Base-by-base conservation (phyloP, 768 basidiomycete species). In the Boletus pseudopeckii region DNA sequence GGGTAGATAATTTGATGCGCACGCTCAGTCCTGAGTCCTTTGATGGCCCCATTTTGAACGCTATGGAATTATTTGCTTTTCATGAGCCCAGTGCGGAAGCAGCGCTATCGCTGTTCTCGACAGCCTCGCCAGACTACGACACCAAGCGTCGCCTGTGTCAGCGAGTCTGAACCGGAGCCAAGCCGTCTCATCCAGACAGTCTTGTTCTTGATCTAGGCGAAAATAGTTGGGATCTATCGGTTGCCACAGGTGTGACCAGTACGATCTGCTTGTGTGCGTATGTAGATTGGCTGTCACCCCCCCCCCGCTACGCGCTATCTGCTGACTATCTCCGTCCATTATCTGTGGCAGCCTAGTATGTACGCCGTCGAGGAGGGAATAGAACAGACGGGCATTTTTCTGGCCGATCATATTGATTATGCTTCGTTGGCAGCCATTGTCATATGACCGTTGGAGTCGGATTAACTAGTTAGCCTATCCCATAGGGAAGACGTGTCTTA, bases 321-420 rank as follows among this genome's bases (percentile, higher is more conserved):
- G 28, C 44, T 7, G 10, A 24, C 18, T 14, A 36, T 46, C 40
- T 14, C 41, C 37, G 37, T 34, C 22, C 32, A 30, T 33, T 41
- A 13, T 33, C 48, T 18, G 7, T 18, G 20, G 37, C 30, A 36
- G 32, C 41, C 17, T 50, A n/a, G 13, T 43, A 28, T 28, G 28
- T 45, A 43, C 32, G 14, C 8, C n/a, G 17, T 39, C 28, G 28
- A 13, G 42, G 15, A 37, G 1, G 11, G 18, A 8, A 10, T 17
- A 6, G 14, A 33, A 15, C 5, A 30, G 26, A n/a, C 6, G 45
- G 41, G 13, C 17, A n/a, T 46, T 11, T 22, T 14, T 9, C n/a
- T 34, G 13, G n/a, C 38, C 45, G 44, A 58, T 58, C 36, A 26
- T 24, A 43, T 38, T 45, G 47, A 48, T 48, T 8, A 4, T 37